Base-by-base conservation (phyloP, 192 early-diverging fungal species). In the Kickxella alabastrina region DNA sequence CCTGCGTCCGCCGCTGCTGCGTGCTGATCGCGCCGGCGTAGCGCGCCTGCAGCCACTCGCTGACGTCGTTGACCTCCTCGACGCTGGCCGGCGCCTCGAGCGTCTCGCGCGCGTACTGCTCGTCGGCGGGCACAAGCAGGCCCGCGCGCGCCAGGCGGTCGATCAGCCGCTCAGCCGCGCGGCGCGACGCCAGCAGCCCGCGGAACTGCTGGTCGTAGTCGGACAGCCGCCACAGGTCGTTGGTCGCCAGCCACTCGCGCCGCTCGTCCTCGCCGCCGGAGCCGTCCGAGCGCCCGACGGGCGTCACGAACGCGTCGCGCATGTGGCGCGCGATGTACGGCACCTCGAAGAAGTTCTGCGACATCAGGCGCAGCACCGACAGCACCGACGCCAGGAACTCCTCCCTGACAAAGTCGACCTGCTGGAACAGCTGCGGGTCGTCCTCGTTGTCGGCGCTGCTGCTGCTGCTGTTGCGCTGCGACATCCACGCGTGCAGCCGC, bases 281-380 rank as follows among this genome's bases (percentile, higher is more conserved):
- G 3, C 18, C 61, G 19, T 37, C 49, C n/a, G n/a, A n/a, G n/a
- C n/a, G n/a, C 10, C 49, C 38, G 21, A 37, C 48, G 3, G 57
- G 52, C 28, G 64, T 70, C n/a, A 85, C 82, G 54, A 89, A 85
- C 53, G 91, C 86, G 62, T 98, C 95, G 43, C 87, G 85, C 34
- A 91, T 82, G 57, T 97, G 91, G 10, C 79, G 78, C 27, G 81
- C 73, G 52, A 99, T 90, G 59, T 87, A 96, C 7, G 96, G 96
- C 21, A 99, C 91, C 62, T 99, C 96, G 52, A 82, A 64, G 36
- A 88, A 81, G 56, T 96, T 90, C 32, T 80, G 75, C 23, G 82
- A 80, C 41, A 96, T 52, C 54, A 87, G 86, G 49, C 74, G 70
- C 27, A 93, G 79, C 38, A 91, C 84, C 36, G 80, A 58, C 49